Percentiles rank a stretch among this genome's conserved stretches.
These are phyloP conservation scores for Hemisphaericaspora nanyangensis DNA, from an alignment of 805 yeast species.

Conservation along the genomic window DNA sequence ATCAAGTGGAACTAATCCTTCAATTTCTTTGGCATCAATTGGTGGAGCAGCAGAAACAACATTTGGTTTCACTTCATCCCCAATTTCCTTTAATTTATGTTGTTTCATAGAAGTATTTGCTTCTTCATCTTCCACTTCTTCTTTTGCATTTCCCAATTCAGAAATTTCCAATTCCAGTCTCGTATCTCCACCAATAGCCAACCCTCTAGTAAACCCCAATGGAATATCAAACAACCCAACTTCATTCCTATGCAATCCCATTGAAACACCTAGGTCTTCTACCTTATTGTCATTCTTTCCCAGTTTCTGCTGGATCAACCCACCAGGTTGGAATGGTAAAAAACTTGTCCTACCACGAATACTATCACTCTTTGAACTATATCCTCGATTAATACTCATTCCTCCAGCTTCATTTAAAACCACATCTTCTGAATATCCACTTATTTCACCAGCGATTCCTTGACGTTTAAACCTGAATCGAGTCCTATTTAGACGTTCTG, in stretches of 20 bases:
- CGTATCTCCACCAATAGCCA: conserved; percentile 25
- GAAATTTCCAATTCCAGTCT: conserved; percentile 10
- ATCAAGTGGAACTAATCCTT: conserved; percentile 38
- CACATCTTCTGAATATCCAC: conserved; percentile 55
- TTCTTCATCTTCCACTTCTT: conserved; percentile 10
- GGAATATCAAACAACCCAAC: conserved; percentile 78
- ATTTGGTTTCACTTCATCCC: not conserved
- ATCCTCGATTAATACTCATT: conserved; percentile 65
- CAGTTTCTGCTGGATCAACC: conserved; percentile 37
- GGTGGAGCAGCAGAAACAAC: conserved; percentile 11
- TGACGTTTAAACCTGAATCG: conserved; percentile 62
- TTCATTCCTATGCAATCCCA: conserved; percentile 57
- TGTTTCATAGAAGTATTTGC: conserved; percentile 1
- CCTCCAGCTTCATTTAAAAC: conserved; percentile 46
- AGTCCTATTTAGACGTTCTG: conserved; percentile 61
- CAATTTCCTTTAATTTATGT: not conserved
- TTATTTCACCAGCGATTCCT: conserved; percentile 74
- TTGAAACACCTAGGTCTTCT: conserved; percentile 30
- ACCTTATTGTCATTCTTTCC: conserved; percentile 13
- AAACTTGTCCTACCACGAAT: conserved; percentile 68
- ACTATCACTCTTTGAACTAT: conserved; percentile 57
- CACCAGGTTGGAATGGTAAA: conserved; percentile 94
- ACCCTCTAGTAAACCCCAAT: conserved; percentile 76
- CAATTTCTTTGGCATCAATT: conserved; percentile 43
- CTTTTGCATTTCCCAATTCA: conserved; percentile 12